Evolutionary conservation across 2,329 filamentous ascomycete species (phyloP).

Genomic region (Macrophomina tecta): DNA sequence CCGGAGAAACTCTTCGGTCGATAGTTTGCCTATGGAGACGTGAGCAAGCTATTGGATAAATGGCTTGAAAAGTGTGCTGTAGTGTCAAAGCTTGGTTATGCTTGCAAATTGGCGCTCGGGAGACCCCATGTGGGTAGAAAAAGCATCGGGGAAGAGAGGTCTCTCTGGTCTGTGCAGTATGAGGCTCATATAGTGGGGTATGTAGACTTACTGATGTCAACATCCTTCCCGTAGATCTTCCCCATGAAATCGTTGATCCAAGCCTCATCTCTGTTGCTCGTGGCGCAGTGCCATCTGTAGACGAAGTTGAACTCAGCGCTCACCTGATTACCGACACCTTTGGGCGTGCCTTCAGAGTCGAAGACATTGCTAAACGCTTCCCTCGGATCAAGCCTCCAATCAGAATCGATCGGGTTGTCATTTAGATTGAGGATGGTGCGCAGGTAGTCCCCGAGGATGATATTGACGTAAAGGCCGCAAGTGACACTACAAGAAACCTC

Average conservation of each 20-base stretch:
- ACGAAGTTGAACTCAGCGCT: conserved; percentile 84
- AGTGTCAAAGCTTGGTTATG: too few relatives aligned
- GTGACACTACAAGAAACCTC: conserved; percentile 48
- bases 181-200: too few relatives aligned
- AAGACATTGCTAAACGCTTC: conserved; percentile 21
- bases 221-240: conserved; percentile 10
- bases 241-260: conserved; percentile 70
- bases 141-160: too few relatives aligned
- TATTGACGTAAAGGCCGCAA: conserved; percentile 53
- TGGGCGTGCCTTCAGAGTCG: conserved; percentile 57
- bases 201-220: conserved; percentile 7
- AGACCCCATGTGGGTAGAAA: too few relatives aligned
- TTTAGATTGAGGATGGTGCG: conserved; percentile 60
- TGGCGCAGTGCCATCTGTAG: conserved; percentile 82
- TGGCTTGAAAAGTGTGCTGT: neutral
- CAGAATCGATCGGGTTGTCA: conserved; percentile 63
- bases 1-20: conserved; percentile 63
- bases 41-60: neutral
- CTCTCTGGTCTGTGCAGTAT: too few relatives aligned
- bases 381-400: conserved; percentile 77
- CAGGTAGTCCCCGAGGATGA: conserved; percentile 54
- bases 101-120: too few relatives aligned
- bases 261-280: conserved; percentile 72
- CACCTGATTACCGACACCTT: conserved; percentile 76
- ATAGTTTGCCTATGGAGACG: conserved; percentile 51